A percentile compares a stretch with the other conserved stretches of the same genome.
Evolutionary conservation across 768 basidiomycete species (phyloP).

Genomic region (Mycena indigotica): DNA sequence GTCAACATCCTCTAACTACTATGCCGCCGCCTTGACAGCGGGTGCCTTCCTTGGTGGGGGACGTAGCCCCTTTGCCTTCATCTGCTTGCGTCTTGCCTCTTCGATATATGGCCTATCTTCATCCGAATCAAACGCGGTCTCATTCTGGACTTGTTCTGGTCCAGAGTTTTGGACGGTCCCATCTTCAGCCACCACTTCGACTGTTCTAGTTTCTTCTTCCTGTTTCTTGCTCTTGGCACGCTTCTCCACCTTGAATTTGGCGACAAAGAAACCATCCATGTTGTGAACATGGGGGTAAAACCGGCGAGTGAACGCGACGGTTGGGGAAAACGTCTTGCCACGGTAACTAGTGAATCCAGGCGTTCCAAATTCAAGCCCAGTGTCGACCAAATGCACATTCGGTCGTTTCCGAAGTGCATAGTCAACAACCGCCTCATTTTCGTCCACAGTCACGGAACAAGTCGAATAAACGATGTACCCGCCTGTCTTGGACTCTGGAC

Average conservation of each 20-base stretch:
- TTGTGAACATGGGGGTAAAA: constrained; percentile 99
- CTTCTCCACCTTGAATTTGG: constrained; percentile 95
- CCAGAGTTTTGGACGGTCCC: constrained; percentile 28
- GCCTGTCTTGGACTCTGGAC: constrained; percentile 85
- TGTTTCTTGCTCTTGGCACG: constrained; percentile 51
- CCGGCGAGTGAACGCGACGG: constrained; percentile 77
- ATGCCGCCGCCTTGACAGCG: constrained; percentile 31
- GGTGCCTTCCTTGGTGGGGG: constrained; percentile 55
- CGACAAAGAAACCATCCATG: constrained; percentile 99
- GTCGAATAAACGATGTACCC: constrained; percentile 98
- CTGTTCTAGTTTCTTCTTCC: constrained; percentile 33
- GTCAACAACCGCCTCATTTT: constrained; percentile 97
- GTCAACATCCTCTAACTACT: background rate
- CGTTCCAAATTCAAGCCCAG: constrained; percentile 90
- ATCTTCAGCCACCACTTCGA: constrained; percentile 35
- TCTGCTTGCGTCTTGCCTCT: constrained; percentile 72
- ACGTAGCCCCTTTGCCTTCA: constrained; percentile 76
- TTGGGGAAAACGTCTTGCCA: constrained; percentile 86
- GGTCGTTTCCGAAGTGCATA: constrained; percentile 96
- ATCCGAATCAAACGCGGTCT: constrained; percentile 68
- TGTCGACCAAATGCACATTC: constrained; percentile 88
- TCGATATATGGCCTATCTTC: constrained; percentile 79
- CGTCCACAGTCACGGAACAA: constrained; percentile 96
- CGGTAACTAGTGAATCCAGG: constrained; percentile 90
- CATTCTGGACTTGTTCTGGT: constrained; percentile 40